phyloP scores from a whole-genome alignment of 345 rosid genomes.

The Durio zibethinus region DNA sequence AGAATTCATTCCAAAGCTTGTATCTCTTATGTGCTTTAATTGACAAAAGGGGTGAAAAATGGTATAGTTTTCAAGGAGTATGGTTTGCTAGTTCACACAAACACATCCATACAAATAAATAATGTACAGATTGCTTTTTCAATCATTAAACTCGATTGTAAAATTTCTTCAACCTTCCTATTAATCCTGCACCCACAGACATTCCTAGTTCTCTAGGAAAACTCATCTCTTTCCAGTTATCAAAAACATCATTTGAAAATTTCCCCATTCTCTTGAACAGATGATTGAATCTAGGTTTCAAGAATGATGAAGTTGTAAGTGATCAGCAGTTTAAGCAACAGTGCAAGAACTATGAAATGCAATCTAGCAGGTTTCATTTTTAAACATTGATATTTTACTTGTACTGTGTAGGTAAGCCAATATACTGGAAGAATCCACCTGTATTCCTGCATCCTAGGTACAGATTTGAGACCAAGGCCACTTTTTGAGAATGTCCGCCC shows the following conservation, averaged over 20 bases:
- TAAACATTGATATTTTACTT: not conserved
- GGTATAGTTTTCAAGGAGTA: not conserved
- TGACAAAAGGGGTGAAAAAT: too few species aligned
- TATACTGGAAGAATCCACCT: slow-evolving; percentile 90
- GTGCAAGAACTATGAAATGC: not conserved
- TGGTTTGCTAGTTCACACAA: not conserved
- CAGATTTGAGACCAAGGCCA: slow-evolving; percentile 76
- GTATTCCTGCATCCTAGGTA: slow-evolving; percentile 66
- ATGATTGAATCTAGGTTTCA: not conserved
- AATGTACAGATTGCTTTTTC: not conserved
- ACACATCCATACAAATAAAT: not conserved
- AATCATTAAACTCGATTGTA: not conserved
- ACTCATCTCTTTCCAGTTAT: not conserved
- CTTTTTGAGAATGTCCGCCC: slow-evolving; percentile 72
- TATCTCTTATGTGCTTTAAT: too few species aligned
- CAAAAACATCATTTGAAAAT: not conserved
- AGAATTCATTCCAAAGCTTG: not conserved
- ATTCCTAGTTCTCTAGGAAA: not conserved
- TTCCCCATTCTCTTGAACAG: not conserved
- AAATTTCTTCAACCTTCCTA: not conserved
- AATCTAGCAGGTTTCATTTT: not conserved
- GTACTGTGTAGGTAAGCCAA: slow-evolving; percentile 68
- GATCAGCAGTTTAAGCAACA: not conserved
- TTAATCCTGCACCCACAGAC: not conserved
- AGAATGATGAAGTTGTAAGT: not conserved